These are phyloP conservation scores for Fusarium tupiense DNA, from an alignment of 2,329 filamentous ascomycete genomes.

Conservation along the genomic window DNA sequence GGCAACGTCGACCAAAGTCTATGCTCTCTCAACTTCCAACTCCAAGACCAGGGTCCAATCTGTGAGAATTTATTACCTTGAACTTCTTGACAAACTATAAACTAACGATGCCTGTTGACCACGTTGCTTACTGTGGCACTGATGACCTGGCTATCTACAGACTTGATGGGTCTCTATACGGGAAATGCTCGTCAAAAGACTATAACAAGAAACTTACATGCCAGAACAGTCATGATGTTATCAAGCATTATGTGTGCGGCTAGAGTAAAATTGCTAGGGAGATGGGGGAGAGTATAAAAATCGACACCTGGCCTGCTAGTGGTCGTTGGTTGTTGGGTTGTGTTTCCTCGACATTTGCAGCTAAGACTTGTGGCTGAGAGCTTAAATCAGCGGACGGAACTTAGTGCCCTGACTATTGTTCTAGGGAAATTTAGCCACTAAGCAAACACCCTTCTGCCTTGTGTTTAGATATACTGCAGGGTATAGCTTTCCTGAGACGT, in stretches of 20 bases:
- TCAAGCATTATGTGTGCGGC: neutral
- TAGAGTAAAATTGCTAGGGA: neutral
- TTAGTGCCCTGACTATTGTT: too few relatives aligned
- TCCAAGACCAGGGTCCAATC: neutral
- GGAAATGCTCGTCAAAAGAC: neutral
- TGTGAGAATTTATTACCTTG: neutral
- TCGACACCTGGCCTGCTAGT: too few relatives aligned
- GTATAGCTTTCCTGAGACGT: neutral
- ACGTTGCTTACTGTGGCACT: neutral
- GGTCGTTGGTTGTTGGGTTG: neutral
- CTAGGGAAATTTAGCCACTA: neutral
- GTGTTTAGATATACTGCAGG: neutral
- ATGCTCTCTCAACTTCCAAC: neutral
- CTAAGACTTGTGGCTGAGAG: too few relatives aligned
- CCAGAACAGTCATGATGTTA: neutral
- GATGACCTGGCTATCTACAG: neutral
- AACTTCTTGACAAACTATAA: rapidly evolving
- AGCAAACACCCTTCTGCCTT: neutral
- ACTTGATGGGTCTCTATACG: neutral
- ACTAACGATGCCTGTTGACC: neutral
- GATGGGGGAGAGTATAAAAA: neutral
- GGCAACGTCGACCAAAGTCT: neutral
- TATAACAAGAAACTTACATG: neutral
- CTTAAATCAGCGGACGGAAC: too few relatives aligned
- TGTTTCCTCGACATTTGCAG: neutral